These are phyloP conservation scores for Trichoderma aggressivum DNA, from an alignment of 2,329 filamentous ascomycete genomes.

Conservation along the genomic window DNA sequence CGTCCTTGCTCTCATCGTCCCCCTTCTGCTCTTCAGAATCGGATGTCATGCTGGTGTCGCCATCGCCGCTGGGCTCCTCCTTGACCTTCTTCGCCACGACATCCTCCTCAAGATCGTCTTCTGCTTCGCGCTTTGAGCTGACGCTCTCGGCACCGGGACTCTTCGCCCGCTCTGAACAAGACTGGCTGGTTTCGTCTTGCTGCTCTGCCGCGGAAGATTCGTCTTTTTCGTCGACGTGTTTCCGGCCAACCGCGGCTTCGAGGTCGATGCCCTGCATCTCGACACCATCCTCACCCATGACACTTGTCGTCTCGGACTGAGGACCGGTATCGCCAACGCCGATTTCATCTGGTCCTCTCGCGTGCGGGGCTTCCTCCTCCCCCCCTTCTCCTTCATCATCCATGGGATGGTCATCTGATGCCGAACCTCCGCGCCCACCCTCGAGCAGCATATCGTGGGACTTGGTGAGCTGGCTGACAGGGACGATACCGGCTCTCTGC, in stretches of 20 bases:
- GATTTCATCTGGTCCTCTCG: conserved; percentile 78
- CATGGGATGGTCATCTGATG: conserved; percentile 34
- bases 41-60: conserved; percentile 11
- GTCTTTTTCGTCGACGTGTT: conserved; percentile 34
- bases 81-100: conserved; percentile 48
- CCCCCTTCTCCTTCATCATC: conserved; percentile 41
- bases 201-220: neutral
- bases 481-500: conserved; percentile 76
- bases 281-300: conserved; percentile 41
- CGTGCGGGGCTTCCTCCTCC: conserved; percentile 69
- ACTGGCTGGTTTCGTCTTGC: conserved; percentile 27
- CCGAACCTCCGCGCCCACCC: conserved; percentile 30
- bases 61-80: conserved; percentile 35
- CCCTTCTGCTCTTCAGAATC: neutral
- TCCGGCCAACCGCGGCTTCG: conserved; percentile 59
- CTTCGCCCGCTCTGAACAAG: conserved; percentile 10
- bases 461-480: conserved; percentile 58
- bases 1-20: neutral
- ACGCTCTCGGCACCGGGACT: conserved; percentile 32
- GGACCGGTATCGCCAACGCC: conserved; percentile 84
- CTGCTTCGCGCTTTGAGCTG: conserved; percentile 55
- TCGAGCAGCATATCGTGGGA: conserved; percentile 34
- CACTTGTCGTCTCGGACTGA: conserved; percentile 49
- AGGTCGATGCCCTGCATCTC: conserved; percentile 56
- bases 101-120: conserved; percentile 43